Conservation (phyloP, 2,329 filamentous ascomycete genomes). For the Tympanopsis confertula region DNA sequence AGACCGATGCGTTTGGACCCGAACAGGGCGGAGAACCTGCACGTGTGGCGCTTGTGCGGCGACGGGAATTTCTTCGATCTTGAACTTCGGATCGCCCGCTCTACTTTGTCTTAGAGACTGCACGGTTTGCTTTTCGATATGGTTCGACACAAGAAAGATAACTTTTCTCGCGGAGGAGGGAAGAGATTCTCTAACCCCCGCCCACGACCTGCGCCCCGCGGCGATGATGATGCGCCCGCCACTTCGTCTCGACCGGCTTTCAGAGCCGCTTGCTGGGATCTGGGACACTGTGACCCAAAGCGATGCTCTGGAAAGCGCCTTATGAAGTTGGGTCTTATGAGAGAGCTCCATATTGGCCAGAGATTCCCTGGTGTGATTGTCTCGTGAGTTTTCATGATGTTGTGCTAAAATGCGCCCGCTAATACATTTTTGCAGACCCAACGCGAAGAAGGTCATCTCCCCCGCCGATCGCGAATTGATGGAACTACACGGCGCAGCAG, state of each 20-base stretch:
- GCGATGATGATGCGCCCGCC: conserved; percentile 5
- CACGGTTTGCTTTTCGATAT: conserved; percentile 35
- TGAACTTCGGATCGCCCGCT: no score
- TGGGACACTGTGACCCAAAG: conserved; percentile 95
- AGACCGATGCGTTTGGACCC: no score
- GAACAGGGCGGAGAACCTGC: no score
- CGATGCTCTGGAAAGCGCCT: conserved; percentile 90
- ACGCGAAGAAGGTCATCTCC: conserved; percentile 75
- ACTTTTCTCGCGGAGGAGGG: conserved; percentile 59
- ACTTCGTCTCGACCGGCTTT: conserved; percentile 27
- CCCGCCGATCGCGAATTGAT: conserved; percentile 72
- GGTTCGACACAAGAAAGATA: conserved; percentile 95
- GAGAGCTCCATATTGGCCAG: conserved; percentile 81
- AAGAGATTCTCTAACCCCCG: conserved; percentile 50
- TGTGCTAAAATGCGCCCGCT: not conserved
- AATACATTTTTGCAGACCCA: conserved; percentile 48
- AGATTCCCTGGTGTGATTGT: conserved; percentile 87
- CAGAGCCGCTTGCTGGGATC: conserved; percentile 95
- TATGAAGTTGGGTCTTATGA: conserved; percentile 86
- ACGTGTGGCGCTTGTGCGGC: no score
- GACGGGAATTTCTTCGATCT: no score
- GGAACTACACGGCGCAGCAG: conserved; percentile 81
- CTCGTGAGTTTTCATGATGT: conserved; percentile 3
- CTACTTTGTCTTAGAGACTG: no score
- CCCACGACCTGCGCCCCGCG: conserved; percentile 38